Percentiles rank a stretch among this genome's conserved stretches.
phyloP scores from a whole-genome alignment of 495 filamentous ascomycete genomes.

The Jackrogersella multiformis region DNA sequence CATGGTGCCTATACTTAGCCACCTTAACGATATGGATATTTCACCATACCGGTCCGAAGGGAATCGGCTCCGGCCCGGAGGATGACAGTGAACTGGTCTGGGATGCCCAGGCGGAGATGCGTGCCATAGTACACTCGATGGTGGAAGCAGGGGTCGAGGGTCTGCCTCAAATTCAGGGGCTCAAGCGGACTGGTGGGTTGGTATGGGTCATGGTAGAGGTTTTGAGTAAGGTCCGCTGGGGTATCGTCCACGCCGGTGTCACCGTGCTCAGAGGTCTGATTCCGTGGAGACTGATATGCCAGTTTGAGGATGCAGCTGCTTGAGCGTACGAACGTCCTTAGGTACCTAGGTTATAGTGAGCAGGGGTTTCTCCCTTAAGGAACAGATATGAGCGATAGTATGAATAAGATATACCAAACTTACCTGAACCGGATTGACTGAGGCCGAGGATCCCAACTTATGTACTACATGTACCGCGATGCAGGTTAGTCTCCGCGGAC shows the following conservation, averaged over 20 bases:
- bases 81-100: constrained; percentile 53
- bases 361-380: not conserved
- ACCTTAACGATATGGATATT: constrained; percentile 64
- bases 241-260: constrained; percentile 66
- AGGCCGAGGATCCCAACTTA: not conserved
- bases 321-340: not conserved
- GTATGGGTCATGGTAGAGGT: constrained; percentile 61
- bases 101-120: constrained; percentile 55
- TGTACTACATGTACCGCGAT: not conserved
- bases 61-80: constrained; percentile 15
- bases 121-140: constrained; percentile 47
- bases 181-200: constrained; percentile 47
- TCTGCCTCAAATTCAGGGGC: constrained; percentile 40
- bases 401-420: not conserved
- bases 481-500: not conserved
- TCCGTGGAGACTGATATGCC: constrained; percentile 39
- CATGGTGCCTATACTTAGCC: constrained; percentile 66
- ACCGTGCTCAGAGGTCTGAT: constrained; percentile 57
- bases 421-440: not conserved
- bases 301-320: constrained; percentile 26
- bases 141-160: constrained; percentile 38
- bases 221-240: constrained; percentile 64
- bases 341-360: not conserved
- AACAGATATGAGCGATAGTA: not conserved
- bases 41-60: constrained; percentile 44